Conservation (phyloP, 192 early-diverging fungal species). For the Backusella morwellensis region DNA sequence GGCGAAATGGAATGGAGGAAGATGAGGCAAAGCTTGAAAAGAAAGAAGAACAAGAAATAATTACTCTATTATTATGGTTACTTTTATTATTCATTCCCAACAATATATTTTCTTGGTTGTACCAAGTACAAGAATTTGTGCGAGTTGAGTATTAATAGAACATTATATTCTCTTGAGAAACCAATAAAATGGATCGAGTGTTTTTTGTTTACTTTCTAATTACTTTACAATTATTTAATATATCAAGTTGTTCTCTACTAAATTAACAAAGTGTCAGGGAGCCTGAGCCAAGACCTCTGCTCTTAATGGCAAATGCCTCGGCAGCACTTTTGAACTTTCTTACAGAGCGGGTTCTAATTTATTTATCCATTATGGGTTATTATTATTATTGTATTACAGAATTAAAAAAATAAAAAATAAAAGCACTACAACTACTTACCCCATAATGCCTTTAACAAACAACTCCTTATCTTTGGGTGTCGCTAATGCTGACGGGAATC, state of each 20-base stretch:
- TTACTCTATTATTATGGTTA: not conserved
- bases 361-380: not conserved
- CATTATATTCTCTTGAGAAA: not conserved
- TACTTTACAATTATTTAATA: not conserved
- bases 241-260: not conserved
- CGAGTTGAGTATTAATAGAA: not conserved
- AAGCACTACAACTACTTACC: conserved; percentile 30
- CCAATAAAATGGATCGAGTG: not conserved
- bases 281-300: conserved; percentile 44
- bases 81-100: not conserved
- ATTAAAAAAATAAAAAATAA: not conserved
- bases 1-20: conserved; percentile 1
- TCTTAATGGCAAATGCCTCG: conserved; percentile 43
- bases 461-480: conserved; percentile 42
- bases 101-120: not conserved
- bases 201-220: not conserved
- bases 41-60: not conserved
- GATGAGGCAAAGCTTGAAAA: not conserved
- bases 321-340: conserved; percentile 45
- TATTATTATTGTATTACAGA: not conserved
- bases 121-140: not conserved
- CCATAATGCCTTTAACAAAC: conserved; percentile 51
- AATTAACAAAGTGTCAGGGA: conserved; percentile 35
- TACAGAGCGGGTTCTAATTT: conserved; percentile 42
- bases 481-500: conserved; percentile 50